Percentiles rank a stretch among this genome's conserved stretches.
phyloP scores from a whole-genome alignment of 805 yeast genomes.

The Candida vaughaniae region DNA sequence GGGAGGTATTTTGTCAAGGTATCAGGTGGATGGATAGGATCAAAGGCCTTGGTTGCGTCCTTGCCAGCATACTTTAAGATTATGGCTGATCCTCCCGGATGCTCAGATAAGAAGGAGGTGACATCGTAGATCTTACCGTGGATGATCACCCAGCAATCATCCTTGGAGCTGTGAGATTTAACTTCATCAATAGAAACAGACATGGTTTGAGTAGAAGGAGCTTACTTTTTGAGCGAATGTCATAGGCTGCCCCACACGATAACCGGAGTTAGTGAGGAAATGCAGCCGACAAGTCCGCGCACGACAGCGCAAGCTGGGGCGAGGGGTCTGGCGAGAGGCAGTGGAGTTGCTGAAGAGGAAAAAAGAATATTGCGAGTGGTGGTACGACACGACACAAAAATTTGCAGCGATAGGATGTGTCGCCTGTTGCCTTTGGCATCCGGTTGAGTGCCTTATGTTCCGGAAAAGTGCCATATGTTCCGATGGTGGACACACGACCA shows the following conservation, averaged over 20 bases:
- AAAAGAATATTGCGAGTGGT: no score
- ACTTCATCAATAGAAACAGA: constrained; percentile 30
- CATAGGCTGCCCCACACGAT: constrained; percentile 9
- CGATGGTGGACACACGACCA: no score
- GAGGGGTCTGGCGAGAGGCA: no score
- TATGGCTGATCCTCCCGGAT: constrained; percentile 61
- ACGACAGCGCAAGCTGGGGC: no score
- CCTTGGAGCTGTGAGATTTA: constrained; percentile 47
- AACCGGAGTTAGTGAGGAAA: no score
- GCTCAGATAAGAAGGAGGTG: constrained; percentile 56
- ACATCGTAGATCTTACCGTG: constrained; percentile 79
- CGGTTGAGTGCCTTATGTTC: no score
- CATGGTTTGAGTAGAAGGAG: neutral
- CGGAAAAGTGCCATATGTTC: no score
- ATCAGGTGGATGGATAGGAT: constrained; percentile 90
- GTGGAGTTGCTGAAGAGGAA: no score
- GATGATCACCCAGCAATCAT: constrained; percentile 83
- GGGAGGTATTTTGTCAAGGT: constrained; percentile 69
- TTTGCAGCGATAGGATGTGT: no score
- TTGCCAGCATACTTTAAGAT: constrained; percentile 51
- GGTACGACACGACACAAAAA: no score
- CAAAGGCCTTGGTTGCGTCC: constrained; percentile 75
- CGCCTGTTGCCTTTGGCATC: no score
- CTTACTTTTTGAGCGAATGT: neutral
- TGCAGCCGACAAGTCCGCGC: no score